A percentile compares a stretch with the other conserved stretches of the same genome.
These are phyloP conservation scores for Aegle marmelos DNA, from an alignment of 345 rosid genomes.

Conservation along the genomic window DNA sequence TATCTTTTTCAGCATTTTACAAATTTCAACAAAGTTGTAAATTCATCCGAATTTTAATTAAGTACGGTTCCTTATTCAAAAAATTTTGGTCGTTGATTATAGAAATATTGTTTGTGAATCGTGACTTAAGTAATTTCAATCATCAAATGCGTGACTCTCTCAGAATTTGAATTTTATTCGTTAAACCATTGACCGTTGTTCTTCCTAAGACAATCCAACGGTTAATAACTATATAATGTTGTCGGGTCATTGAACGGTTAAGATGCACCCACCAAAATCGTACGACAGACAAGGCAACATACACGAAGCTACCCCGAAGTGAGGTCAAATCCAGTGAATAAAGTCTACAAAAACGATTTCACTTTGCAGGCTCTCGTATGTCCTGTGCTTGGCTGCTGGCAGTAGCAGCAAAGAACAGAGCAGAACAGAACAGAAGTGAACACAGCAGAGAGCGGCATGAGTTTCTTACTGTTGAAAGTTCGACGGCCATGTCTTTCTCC, in stretches of 20 bases:
- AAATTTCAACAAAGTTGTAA: too few relatives aligned
- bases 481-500: constrained; percentile 28
- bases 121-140: too few relatives aligned
- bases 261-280: background rate
- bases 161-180: too few relatives aligned
- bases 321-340: too few relatives aligned
- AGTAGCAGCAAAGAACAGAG: background rate
- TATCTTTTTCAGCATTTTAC: too few relatives aligned
- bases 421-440: background rate
- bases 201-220: background rate
- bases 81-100: too few relatives aligned
- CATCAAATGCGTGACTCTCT: background rate
- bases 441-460: constrained; percentile 30
- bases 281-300: background rate
- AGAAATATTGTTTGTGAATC: too few relatives aligned
- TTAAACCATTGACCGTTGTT: too few relatives aligned
- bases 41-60: too few relatives aligned
- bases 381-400: too few relatives aligned
- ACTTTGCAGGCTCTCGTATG: too few relatives aligned
- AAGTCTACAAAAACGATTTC: background rate
- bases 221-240: background rate
- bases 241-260: background rate
- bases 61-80: too few relatives aligned
- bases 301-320: background rate
- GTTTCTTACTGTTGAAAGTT: constrained; percentile 37